These are phyloP conservation scores for Zasmidium cellare DNA, from an alignment of 2,329 filamentous ascomycete genomes.

Conservation along the genomic window DNA sequence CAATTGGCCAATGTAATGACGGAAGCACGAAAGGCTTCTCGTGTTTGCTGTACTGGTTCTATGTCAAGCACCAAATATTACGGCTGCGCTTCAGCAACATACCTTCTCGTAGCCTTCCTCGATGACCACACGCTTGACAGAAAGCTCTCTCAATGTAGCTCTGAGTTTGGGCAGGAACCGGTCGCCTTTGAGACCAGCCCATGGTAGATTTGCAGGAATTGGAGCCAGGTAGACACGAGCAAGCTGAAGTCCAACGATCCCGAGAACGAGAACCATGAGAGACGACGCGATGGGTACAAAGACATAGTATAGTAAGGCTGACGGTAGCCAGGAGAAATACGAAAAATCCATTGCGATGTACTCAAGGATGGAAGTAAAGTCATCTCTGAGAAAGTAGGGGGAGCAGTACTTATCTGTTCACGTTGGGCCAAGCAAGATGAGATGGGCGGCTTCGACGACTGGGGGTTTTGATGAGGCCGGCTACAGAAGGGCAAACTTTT, in stretches of 20 bases:
- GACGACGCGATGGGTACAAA: neutral
- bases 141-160: neutral
- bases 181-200: conserved; percentile 6
- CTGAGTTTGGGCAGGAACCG: conserved; percentile 6
- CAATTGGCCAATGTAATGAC: conserved; percentile 10
- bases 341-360: too few species aligned
- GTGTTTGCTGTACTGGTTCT: conserved; percentile 1
- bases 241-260: neutral
- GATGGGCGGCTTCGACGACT: too few species aligned
- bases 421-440: too few species aligned
- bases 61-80: too few species aligned
- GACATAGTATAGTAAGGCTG: neutral
- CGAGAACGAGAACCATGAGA: neutral
- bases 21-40: conserved; percentile 8
- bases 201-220: neutral
- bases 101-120: neutral
- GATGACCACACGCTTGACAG: neutral
- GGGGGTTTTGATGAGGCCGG: too few species aligned
- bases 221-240: neutral
- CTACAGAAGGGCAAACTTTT: too few species aligned
- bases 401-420: too few species aligned
- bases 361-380: too few species aligned
- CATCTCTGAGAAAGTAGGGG: too few species aligned
- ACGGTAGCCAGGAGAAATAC: too few species aligned
- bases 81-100: neutral